Evolutionary conservation across 495 filamentous ascomycete species (phyloP), one percentile per base, ranked within the genome.

Genomic region (Rostrohypoxylon terebratum): DNA sequence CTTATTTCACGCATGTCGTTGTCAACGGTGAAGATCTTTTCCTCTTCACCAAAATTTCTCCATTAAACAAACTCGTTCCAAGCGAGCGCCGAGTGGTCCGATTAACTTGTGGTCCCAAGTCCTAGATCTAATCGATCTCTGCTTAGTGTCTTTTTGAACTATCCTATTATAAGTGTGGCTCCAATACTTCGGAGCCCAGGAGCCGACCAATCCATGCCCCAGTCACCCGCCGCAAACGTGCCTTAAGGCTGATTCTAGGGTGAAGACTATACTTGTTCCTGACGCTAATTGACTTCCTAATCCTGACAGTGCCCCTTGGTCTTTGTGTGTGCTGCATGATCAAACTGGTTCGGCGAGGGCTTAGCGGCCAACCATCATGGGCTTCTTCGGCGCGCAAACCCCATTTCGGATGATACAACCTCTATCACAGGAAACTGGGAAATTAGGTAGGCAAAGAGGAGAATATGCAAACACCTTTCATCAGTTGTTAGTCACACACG

Each of bases 241-340:
- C 40, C 25, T 23, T 45, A 51, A 45, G 53, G 11, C 53, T 44
- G 25, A 59, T 62, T 59, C 66, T 67, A 42, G 66, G 51, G 66
- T 67, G 50, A 66, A 31, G 58, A 36, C 71, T 70, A 66, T 69
- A 61, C 71, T 48, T 66, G 71, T 74, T 74, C 71, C 71, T 74
- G 36, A 21, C 31, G 13, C 28, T 33, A 48, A 42, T 38, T n/a
- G 60, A 50, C 55, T 63, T 60, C 71, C 60, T 48, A 20, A 73
- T 57, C 34, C 36, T 63, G 31, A 55, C 38, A 47, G 48, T 33
- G 14, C 21, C 20, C 7, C 31, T n/a, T 16, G 9, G 11, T 36
- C 45, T 51, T 59, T 33, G 42, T 47, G 36, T 34, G 8, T 40
- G 11, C 21, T 23, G 58, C 25, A 60, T 64, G 36, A 55, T 64